A percentile compares a stretch with the other conserved stretches of the same genome.
Evolutionary conservation across 2,329 filamentous ascomycete genomes (phyloP).

Genomic region (Tolypocladium tundrense): DNA sequence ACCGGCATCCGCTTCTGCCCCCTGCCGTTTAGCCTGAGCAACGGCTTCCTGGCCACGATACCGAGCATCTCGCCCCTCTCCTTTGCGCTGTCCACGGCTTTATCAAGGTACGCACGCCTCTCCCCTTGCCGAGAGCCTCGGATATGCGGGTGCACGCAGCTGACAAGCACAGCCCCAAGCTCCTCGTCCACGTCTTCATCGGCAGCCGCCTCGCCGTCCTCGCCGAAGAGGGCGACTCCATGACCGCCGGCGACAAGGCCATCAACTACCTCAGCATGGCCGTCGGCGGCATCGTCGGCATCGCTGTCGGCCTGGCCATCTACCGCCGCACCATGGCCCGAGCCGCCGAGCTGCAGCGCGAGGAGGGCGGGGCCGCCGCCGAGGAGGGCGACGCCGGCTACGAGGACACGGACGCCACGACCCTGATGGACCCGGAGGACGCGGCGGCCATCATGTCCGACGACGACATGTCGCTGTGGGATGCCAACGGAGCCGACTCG

Average conservation of each 20-base stretch:
- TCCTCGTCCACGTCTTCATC: constrained; percentile 88
- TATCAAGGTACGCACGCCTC: constrained; percentile 44
- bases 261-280: constrained; percentile 78
- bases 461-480: constrained; percentile 51
- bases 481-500: constrained; percentile 22
- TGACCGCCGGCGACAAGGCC: constrained; percentile 67
- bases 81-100: constrained; percentile 73
- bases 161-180: constrained; percentile 52
- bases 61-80: constrained; percentile 69
- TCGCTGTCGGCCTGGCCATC: constrained; percentile 72
- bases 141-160: constrained; percentile 1
- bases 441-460: constrained; percentile 46
- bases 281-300: constrained; percentile 59
- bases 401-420: constrained; percentile 31
- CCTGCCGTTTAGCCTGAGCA: constrained; percentile 83
- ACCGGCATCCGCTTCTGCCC: constrained; percentile 90
- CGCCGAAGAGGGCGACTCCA: constrained; percentile 72
- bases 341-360: constrained; percentile 45
- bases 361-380: constrained; percentile 22
- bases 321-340: constrained; percentile 62
- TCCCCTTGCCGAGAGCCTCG: no score
- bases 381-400: constrained; percentile 27
- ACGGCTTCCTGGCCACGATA: constrained; percentile 89
- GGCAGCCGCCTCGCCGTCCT: constrained; percentile 73
- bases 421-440: constrained; percentile 35